These are phyloP conservation scores for Pseudopithomyces chartarum DNA, from an alignment of 2,329 filamentous ascomycete species.

Conservation along the genomic window DNA sequence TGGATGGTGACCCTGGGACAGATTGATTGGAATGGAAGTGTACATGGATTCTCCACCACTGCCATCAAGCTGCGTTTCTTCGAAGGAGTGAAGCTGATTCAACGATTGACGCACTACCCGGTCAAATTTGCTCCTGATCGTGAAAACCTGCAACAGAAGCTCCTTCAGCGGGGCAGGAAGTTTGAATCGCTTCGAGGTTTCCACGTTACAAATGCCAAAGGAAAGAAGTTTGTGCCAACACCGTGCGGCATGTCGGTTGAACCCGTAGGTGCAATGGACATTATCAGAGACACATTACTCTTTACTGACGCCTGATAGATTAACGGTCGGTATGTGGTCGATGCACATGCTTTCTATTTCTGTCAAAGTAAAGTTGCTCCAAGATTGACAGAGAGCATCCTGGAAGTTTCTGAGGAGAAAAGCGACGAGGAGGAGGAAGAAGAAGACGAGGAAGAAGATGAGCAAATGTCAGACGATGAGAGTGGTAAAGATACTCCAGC, in stretches of 20 bases:
- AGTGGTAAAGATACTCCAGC: not conserved
- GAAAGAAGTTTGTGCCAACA: not conserved
- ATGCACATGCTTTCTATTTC: slow-evolving; percentile 7
- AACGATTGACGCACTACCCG: not conserved
- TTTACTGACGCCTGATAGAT: not conserved
- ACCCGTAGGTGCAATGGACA: not conserved
- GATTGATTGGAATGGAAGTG: slow-evolving; percentile 2
- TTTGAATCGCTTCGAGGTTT: slow-evolving; percentile 1
- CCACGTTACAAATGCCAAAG: not conserved
- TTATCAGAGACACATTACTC: too few relatives aligned
- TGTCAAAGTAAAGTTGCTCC: not conserved
- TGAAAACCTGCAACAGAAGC: not conserved
- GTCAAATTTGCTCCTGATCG: not conserved
- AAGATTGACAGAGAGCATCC: not conserved
- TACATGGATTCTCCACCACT: not conserved
- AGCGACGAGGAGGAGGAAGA: not conserved
- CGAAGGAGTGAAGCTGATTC: not conserved
- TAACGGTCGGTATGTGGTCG: not conserved
- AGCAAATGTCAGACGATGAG: not conserved
- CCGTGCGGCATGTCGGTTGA: not conserved
- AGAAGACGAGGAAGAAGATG: not conserved
- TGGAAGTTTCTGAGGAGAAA: not conserved
- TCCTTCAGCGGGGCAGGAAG: not conserved
- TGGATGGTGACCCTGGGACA: not conserved
- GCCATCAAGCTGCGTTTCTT: not conserved